Conservation (phyloP, 31 red algal species). For the Bonnemaisonia californica region DNA sequence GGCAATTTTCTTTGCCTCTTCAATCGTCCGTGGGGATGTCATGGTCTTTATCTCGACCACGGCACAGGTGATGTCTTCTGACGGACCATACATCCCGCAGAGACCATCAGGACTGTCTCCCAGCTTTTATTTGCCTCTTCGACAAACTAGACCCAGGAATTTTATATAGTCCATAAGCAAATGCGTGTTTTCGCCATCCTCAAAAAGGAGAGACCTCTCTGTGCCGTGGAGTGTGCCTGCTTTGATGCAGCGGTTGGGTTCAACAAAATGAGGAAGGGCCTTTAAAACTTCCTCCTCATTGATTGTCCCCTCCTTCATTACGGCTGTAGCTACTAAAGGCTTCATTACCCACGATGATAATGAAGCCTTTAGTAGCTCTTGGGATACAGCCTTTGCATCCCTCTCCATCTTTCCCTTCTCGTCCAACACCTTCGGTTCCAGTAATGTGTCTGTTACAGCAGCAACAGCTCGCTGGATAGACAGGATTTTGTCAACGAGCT, state of each 20-base stretch:
- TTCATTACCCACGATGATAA: constrained; percentile 31
- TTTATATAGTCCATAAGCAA: not conserved
- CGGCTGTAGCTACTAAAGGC: not conserved
- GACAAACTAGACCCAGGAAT: not conserved
- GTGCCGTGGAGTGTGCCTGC: not conserved
- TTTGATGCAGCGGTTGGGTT: too few relatives aligned
- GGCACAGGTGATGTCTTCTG: not conserved
- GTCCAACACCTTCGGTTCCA: not conserved
- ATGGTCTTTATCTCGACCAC: constrained; percentile 31
- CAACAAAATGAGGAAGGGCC: not conserved
- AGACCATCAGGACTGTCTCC: constrained; percentile 8
- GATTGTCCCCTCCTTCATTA: constrained; percentile 5
- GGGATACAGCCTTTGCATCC: not conserved
- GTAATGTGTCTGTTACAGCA: not conserved
- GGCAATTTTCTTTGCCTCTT: too few relatives aligned
- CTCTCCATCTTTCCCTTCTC: not conserved
- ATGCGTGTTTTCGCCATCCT: not conserved
- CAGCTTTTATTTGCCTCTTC: not conserved
- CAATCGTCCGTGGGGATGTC: constrained; percentile 10
- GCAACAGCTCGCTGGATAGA: not conserved
- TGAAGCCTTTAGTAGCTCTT: constrained; percentile 1
- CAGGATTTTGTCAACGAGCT: constrained; percentile 24
- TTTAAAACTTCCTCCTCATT: constrained; percentile 26
- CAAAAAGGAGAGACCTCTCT: not conserved
- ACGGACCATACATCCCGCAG: not conserved